These are phyloP conservation scores for Lachancea quebecensis DNA, from an alignment of 805 yeast species.

Conservation along the genomic window DNA sequence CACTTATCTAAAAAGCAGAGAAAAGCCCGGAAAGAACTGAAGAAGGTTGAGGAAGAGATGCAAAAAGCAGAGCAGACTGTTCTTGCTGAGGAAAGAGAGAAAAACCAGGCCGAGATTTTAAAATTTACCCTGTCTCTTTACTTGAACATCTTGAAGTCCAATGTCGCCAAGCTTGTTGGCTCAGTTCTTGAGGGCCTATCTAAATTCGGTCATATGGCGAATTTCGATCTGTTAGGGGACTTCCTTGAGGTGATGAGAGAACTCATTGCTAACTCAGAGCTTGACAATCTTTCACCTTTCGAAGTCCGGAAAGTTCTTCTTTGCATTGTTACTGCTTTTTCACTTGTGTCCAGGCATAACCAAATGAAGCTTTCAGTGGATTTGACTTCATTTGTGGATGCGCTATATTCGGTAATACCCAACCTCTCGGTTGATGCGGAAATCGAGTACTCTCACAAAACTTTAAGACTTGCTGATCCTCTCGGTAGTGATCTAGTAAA, in stretches of 20 bases:
- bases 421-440: constrained; percentile 72
- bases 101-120: constrained; percentile 75
- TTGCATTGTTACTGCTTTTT: constrained; percentile 85
- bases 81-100: constrained; percentile 80
- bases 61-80: constrained; percentile 80
- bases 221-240: constrained; percentile 88
- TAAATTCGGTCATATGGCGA: constrained; percentile 84
- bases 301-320: constrained; percentile 69
- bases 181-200: constrained; percentile 88
- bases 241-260: constrained; percentile 84
- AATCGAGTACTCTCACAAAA: constrained; percentile 76
- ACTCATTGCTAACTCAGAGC: constrained; percentile 48
- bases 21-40: constrained; percentile 79
- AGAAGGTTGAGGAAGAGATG: constrained; percentile 84
- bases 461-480: constrained; percentile 78
- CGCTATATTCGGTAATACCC: constrained; percentile 62
- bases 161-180: constrained; percentile 64
- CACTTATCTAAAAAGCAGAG: constrained; percentile 87
- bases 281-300: constrained; percentile 39
- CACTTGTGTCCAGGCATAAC: constrained; percentile 69
- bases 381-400: constrained; percentile 69
- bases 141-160: constrained; percentile 63
- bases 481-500: constrained; percentile 40
- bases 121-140: constrained; percentile 67
- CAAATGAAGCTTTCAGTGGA: constrained; percentile 72